Base-by-base conservation (phyloP, 2,329 filamentous ascomycete species). In the Diaporthe vexans region DNA sequence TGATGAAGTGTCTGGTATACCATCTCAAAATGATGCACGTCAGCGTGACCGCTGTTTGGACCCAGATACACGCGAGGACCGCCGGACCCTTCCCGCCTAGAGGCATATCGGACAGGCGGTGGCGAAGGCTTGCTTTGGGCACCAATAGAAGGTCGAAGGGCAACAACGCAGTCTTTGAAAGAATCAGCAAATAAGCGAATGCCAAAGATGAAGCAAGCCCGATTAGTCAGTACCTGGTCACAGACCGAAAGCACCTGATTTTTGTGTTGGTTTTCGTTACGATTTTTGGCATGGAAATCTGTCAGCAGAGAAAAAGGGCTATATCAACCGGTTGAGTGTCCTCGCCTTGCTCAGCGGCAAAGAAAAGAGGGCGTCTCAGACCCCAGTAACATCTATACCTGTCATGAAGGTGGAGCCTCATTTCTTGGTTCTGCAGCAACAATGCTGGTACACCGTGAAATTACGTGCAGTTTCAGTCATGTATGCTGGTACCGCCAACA, bases 1-100 rank as follows among this genome's bases (percentile, higher is more conserved):
- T 70, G 67, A 70, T 43, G 52, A 33, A 70, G 19, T 24, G 37
- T 40, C 67, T 54, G 10, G 67, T 70, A 43, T 57, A 70, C 67
- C 67, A 70, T 43, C 67, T 40, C 67, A 70, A 57, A 43, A 13
- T 19, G 9, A 70, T 70, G 37, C 24, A 70, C n/a, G 54, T 33
- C 52, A 40, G 51, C 11, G 67, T 57, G 17, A 70, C n/a, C 24
- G n/a, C 52, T 43, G 52, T 33, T 24, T 70, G 35, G 8, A n/a
- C 5, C 24, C 52, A 70, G 10, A 70, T 35, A 48, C 52, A 54
- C 17, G 40, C 67, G 35, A 70, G 51, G 17, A 70, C 67, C 24
- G 40, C 8, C 11, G 52, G 52, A 29, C 67, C 67, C 37, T 70
- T 70, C 29, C 52, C 67, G 15, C 67, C 67, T 9, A 70, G 67